Evolutionary conservation across 78 protist genomes (phyloP).

Genomic region (Monosiga brevicollis): DNA sequence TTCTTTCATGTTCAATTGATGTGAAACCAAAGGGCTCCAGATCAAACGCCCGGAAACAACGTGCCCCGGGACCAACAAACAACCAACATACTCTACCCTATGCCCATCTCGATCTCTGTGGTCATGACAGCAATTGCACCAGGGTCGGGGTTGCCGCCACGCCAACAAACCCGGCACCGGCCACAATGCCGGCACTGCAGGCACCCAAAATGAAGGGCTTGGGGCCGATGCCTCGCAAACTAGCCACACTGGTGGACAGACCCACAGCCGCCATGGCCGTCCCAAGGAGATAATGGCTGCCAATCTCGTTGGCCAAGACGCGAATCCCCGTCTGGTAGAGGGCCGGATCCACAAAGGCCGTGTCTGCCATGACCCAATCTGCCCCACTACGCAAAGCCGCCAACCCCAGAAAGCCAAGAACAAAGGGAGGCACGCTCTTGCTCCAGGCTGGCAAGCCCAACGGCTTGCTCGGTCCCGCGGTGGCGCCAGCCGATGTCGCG

Average conservation of each 20-base stretch:
- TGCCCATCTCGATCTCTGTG: background rate
- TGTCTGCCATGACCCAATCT: background rate
- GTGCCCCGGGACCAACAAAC: background rate
- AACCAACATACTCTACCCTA: background rate
- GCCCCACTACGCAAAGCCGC: conserved; percentile 2
- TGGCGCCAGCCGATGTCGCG: no score
- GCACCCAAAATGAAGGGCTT: conserved; percentile 10
- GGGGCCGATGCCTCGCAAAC: conserved; percentile 4
- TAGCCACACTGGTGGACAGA: background rate
- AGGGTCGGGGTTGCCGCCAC: background rate
- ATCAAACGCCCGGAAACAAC: background rate
- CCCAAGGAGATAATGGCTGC: background rate
- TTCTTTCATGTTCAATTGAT: no score
- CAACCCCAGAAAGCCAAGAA: background rate
- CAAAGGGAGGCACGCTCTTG: conserved; percentile 6
- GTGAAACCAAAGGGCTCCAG: background rate
- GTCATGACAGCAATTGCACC: background rate
- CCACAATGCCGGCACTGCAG: conserved; percentile 2
- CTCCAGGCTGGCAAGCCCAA: no score
- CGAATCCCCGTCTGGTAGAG: background rate
- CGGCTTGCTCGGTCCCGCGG: no score
- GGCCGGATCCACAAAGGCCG: background rate
- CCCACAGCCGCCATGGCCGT: conserved; percentile 26
- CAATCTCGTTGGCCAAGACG: background rate
- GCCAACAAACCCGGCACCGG: background rate